Percentiles rank a stretch among this genome's conserved stretches.
These are phyloP conservation scores for Calonectria pauciramosa DNA, from an alignment of 2,329 filamentous ascomycete species.

Conservation along the genomic window DNA sequence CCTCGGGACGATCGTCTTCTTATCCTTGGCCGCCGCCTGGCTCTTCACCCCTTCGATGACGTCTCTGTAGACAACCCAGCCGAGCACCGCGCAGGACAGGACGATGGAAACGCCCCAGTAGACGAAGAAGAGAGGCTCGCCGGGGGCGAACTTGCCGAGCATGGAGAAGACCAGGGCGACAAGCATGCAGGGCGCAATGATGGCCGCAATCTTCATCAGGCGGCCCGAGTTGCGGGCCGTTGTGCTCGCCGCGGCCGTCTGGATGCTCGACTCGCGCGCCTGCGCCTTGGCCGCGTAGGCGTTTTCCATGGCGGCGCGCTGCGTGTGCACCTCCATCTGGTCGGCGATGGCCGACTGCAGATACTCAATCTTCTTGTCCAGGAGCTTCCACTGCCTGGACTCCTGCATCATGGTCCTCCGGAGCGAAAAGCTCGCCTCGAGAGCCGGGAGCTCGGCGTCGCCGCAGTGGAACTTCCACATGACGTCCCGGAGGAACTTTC, in stretches of 20 bases:
- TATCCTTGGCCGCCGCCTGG: neutral
- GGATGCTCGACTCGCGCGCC: neutral
- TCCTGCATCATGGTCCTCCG: neutral
- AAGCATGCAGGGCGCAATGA: neutral
- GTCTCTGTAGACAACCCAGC: neutral
- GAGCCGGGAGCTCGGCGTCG: neutral
- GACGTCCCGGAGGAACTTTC: slow-evolving; percentile 4
- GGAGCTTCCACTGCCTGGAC: neutral
- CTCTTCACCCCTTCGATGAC: neutral
- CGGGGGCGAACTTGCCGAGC: neutral
- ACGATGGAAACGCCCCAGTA: neutral
- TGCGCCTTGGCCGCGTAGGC: neutral
- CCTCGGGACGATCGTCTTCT: neutral
- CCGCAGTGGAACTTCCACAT: neutral
- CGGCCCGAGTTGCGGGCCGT: neutral
- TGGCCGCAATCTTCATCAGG: neutral
- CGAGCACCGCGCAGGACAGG: neutral
- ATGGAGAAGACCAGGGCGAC: neutral
- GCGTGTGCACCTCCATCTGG: neutral
- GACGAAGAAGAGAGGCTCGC: neutral
- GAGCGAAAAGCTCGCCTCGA: neutral
- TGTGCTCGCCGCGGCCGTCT: neutral
- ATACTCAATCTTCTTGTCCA: neutral
- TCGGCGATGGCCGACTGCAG: neutral
- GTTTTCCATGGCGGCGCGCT: neutral